Base-by-base conservation (phyloP, 2,329 filamentous ascomycete species). In the Chrysosphaeria jannelii region DNA sequence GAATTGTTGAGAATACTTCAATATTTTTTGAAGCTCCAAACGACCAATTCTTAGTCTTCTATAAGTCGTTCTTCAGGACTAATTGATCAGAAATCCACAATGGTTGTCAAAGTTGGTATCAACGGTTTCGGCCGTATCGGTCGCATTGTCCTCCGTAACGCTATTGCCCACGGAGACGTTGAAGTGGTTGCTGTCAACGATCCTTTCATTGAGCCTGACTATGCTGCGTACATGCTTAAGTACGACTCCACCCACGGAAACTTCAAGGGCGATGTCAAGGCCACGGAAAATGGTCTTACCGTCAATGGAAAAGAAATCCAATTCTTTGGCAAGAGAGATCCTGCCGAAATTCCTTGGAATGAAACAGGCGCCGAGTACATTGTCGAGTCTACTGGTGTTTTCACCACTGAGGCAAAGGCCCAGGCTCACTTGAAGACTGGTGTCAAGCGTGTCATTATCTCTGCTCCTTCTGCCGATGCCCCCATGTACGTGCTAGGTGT, bases 401-500 rank as follows among this genome's bases (percentile, higher is more conserved):
- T 93, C 74, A 93, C 81, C 61, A 91, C 79, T 57, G 79, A 56
- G 41, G 81, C 90, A 34, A 90, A 90, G 74, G 81, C 81, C 47
- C 63, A 60, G 43, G 74, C 72, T 39, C 81, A 93, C 56, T 67
- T 93, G 57, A 69, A 72, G 55, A 81, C 79, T 47, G 81, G 81
- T 50, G 81, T 81, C 50, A 91, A 91, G 75, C 89, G 89, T 68
- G 81, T 79, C 50, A 54, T 79, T 59, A 79, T 81, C 62, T 85
- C 74, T 37, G 74, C 75, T 43, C 75, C 75, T 41, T 88, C 75
- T 32, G 70, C 72, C 37, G 85, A 97, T 57, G 85, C 85, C 44
- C 81, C 81, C 47, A 97, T 97, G 85, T 97, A 88, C 66, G 85
- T 97, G 47, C 88, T 91, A 68, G 85, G 85, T 48, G 85, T 97